Evolutionary conservation across 805 yeast species (phyloP), one percentile per base, ranked within the genome.

Genomic region (Candida morakotiae): DNA sequence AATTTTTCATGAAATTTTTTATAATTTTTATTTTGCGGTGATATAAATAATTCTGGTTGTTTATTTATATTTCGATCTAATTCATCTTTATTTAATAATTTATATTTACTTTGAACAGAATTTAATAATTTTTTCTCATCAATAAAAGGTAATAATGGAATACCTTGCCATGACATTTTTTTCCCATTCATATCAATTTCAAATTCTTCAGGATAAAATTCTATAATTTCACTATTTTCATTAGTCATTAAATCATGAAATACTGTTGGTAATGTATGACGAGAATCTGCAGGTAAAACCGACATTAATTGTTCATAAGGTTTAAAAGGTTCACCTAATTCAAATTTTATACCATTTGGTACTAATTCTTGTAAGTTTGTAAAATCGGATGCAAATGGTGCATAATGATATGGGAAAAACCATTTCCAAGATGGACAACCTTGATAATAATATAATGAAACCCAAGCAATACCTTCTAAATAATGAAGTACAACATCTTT

Each of bases 351-450:
- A 20, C 61, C 56, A 8, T 62, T 64, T 1, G 65, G 61, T 4
- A 67, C 56, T 11, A 80, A 54, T 6, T 69, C 75, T 9, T 58
- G 55, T 28, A 83, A 53, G 32, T 79, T 75, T 2, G 59, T 67
- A 51, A 93, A 85, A 58, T 93, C 99, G 5, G 82, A 74, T 0
- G 97, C 98, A 70, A 93, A 89, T 16, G 99, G 99, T 0, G 98
- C 98, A 64, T 93, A 94, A 55, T 93, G 98, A 56, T 82, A 91
- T 0, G 98, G 98, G 52, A 83, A 93, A 59, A 79, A 93, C 98
- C 98, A 93, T 38, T 81, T 81, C 99, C 99, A 93, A 0, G 98
- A 91, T 0, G 96, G 95, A 63, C 98, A 91, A 2, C 97, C 98
- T 60, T 93, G 98, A 59, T 87, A 91, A 62, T 93, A 93, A 58